A percentile compares a stretch with the other conserved stretches of the same genome.
These are phyloP conservation scores for Talaromyces atroroseus DNA, from an alignment of 2,329 filamentous ascomycete genomes.

Conservation along the genomic window DNA sequence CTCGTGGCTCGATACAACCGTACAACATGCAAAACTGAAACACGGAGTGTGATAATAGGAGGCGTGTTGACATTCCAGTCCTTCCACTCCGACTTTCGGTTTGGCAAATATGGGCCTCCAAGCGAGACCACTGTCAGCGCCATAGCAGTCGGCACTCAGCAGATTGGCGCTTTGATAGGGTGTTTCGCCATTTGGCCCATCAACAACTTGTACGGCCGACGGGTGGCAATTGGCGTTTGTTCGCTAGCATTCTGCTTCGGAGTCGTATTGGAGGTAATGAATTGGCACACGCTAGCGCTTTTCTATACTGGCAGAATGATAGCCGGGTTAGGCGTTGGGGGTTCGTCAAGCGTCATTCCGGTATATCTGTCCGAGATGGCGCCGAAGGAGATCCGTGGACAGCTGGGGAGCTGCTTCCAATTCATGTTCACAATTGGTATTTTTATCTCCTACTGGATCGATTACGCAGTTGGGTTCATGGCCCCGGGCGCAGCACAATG, in stretches of 20 bases:
- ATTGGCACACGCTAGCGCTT: slow-evolving; percentile 39
- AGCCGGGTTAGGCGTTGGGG: slow-evolving; percentile 46
- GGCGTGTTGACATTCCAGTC: slow-evolving; percentile 45
- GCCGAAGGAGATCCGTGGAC: slow-evolving; percentile 43
- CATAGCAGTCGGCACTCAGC: slow-evolving; percentile 48
- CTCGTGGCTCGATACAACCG: not conserved
- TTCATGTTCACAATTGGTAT: slow-evolving; percentile 49
- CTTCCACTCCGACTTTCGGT: slow-evolving; percentile 41
- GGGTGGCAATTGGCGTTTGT: slow-evolving; percentile 41
- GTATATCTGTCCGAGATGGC: slow-evolving; percentile 44
- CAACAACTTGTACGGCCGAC: slow-evolving; percentile 43
- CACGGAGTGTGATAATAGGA: slow-evolving; percentile 20
- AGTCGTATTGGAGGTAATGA: slow-evolving; percentile 44
- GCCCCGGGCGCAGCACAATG: slow-evolving; percentile 40
- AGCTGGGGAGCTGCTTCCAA: slow-evolving; percentile 49
- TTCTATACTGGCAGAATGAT: slow-evolving; percentile 47
- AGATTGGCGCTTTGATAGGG: slow-evolving; percentile 49
- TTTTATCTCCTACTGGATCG: slow-evolving; percentile 50
- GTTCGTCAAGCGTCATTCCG: slow-evolving; percentile 40
- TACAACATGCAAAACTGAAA: not conserved
- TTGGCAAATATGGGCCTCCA: slow-evolving; percentile 23
- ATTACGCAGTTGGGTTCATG: slow-evolving; percentile 39
- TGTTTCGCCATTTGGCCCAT: slow-evolving; percentile 48
- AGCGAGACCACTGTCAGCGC: slow-evolving; percentile 42
- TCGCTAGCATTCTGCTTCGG: slow-evolving; percentile 44